Percentiles rank a stretch among this genome's conserved stretches.
Evolutionary conservation across 139 green algal genomes (phyloP).

Genomic region (Chlamydomonas sphaeroides): DNA sequence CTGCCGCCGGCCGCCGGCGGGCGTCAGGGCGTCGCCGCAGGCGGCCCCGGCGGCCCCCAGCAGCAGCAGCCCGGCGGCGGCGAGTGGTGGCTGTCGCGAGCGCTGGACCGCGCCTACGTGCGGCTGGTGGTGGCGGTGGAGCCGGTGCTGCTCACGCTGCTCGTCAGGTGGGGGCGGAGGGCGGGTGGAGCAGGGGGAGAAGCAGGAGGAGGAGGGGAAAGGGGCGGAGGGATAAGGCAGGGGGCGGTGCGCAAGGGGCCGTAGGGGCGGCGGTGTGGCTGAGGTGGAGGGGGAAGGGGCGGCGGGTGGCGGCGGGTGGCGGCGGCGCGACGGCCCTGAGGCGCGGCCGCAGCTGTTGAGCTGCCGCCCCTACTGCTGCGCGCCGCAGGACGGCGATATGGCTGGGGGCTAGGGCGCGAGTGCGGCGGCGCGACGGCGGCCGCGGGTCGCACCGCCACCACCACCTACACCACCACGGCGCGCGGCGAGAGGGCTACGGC

Average conservation of each 20-base stretch:
- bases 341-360: not conserved
- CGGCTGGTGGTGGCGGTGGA: slow-evolving; percentile 27
- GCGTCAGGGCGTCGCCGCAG: no score
- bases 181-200: not conserved
- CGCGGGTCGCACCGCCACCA: no score
- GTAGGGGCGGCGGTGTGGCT: no score
- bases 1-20: not conserved
- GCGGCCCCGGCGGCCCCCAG: not conserved
- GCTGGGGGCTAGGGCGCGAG: not conserved
- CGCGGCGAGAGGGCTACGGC: slow-evolving; percentile 5
- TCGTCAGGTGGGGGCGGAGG: not conserved
- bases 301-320: no score
- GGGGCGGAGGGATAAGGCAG: no score
- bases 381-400: slow-evolving; percentile 8
- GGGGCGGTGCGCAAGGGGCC: no score
- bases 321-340: no score
- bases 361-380: no score
- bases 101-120: not conserved
- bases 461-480: not conserved
- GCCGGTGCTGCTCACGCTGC: not conserved
- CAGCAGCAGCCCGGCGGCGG: not conserved
- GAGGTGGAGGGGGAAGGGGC: no score
- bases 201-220: no score
- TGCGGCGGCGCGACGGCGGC: not conserved
- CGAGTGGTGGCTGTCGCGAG: not conserved